Percentiles rank a stretch among this genome's conserved stretches.
Evolutionary conservation across 257 asterid species (phyloP).

Genomic region (Solanum commersonii): DNA sequence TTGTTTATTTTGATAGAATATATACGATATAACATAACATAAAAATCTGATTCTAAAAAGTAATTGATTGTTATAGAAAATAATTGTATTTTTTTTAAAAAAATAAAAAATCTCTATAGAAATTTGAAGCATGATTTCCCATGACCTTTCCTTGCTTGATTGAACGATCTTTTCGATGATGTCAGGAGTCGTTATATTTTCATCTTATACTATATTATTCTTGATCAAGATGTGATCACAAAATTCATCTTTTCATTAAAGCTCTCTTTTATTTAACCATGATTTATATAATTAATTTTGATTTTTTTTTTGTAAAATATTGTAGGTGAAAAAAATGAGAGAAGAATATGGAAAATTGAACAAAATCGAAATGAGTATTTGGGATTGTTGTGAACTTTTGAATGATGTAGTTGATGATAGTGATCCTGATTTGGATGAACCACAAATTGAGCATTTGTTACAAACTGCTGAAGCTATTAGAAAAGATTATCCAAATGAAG

Average conservation of each 20-base stretch:
- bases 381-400: slow-evolving; percentile 34
- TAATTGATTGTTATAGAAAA: not conserved
- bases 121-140: not conserved
- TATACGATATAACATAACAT: too few relatives aligned
- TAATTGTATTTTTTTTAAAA: too few relatives aligned
- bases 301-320: not conserved
- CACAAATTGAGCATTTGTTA: not conserved
- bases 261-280: not conserved
- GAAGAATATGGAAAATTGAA: not conserved
- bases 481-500: not conserved
- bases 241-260: not conserved
- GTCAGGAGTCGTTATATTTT: not conserved
- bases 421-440: not conserved
- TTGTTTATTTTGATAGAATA: too few relatives aligned
- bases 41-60: not conserved
- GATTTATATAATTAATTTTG: not conserved
- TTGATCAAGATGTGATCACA: accelerated
- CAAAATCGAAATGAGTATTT: slow-evolving; percentile 14
- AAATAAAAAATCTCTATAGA: too few relatives aligned
- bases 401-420: slow-evolving; percentile 19
- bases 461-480: not conserved
- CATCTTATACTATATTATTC: too few relatives aligned
- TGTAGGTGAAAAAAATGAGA: not conserved
- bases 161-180: too few relatives aligned
- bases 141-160: not conserved